phyloP scores from a whole-genome alignment of 192 early-diverging fungal genomes.

The Pilobolus umbonatus region DNA sequence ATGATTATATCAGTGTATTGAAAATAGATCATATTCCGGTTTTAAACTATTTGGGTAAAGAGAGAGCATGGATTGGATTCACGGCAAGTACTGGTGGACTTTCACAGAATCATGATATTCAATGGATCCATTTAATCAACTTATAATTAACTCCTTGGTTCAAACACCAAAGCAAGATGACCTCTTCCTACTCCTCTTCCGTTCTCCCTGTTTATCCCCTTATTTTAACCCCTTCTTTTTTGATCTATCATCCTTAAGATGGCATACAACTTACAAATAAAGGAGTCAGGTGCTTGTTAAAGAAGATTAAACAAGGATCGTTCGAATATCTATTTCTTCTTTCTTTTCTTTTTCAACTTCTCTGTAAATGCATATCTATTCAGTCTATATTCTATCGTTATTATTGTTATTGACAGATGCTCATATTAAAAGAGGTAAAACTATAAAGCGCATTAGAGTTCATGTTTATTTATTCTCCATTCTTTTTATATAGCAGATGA shows the following conservation, averaged over 20 bases:
- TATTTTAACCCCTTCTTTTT: no score
- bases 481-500: constrained; percentile 2
- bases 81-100: constrained; percentile 37
- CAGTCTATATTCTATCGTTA: neutral
- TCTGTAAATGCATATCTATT: neutral
- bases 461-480: neutral
- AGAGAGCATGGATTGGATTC: constrained; percentile 30
- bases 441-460: neutral
- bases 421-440: constrained; percentile 8
- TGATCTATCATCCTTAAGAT: no score
- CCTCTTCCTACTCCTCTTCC: no score
- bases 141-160: neutral
- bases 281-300: no score
- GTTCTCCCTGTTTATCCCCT: no score
- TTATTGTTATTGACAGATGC: neutral
- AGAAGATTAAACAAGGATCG: no score
- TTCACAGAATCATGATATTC: constrained; percentile 25
- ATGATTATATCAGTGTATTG: constrained; percentile 3
- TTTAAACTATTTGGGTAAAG: neutral
- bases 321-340: neutral
- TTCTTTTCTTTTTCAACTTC: neutral
- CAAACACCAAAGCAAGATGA: no score
- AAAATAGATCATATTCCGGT: neutral
- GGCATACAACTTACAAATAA: no score
- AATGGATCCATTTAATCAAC: neutral